Percentiles rank a stretch among this genome's conserved stretches.
Evolutionary conservation across 2,329 filamentous ascomycete genomes (phyloP).

Genomic region (Microascus cirrosus): DNA sequence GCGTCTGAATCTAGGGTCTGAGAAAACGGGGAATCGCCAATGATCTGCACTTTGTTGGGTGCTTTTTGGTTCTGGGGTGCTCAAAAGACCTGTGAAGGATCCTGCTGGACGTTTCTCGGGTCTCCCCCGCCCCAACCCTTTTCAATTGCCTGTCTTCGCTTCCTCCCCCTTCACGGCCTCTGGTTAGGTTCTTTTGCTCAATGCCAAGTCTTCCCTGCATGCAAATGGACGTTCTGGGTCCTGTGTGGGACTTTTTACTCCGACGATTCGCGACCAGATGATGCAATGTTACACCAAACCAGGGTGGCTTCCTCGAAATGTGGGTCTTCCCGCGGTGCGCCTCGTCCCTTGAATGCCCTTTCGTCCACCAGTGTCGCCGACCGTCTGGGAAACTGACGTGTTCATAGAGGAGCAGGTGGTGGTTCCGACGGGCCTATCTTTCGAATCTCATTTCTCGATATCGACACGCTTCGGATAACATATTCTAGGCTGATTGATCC

Average conservation of each 20-base stretch:
- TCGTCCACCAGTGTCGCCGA: neutral
- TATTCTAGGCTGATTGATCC: no score
- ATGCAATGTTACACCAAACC: neutral
- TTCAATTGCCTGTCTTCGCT: neutral
- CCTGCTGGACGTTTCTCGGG: neutral
- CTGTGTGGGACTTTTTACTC: neutral
- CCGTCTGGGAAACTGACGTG: no score
- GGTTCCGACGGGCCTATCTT: no score
- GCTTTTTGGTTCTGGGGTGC: neutral
- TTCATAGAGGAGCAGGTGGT: no score
- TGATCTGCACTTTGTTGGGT: neutral
- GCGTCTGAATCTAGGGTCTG: neutral
- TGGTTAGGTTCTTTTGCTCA: neutral
- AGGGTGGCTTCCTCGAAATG: neutral
- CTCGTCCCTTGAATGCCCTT: neutral
- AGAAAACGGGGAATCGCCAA: neutral
- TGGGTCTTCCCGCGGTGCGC: neutral
- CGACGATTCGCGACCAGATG: neutral
- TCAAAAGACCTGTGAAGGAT: neutral
- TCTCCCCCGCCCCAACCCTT: neutral
- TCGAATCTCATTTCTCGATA: no score
- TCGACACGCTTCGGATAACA: no score
- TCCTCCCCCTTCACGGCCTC: no score
- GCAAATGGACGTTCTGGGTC: neutral
- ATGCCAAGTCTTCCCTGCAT: neutral